Percentiles rank a stretch among this genome's conserved stretches.
Evolutionary conservation across 2,329 filamentous ascomycete genomes (phyloP).

Genomic region (Fusarium miscanthi): DNA sequence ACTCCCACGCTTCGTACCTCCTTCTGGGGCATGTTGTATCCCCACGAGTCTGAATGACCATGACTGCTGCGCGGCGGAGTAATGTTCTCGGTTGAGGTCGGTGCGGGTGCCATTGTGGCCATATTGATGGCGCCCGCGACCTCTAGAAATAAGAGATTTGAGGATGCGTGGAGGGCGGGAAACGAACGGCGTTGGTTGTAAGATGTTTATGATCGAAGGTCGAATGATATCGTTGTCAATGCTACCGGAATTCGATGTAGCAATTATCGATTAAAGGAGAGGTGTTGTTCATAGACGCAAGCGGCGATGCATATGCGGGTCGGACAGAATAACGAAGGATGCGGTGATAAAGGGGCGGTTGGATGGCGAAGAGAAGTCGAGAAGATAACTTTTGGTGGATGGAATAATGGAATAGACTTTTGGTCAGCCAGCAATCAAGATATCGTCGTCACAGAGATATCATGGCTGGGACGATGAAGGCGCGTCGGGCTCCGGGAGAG

Average conservation of each 20-base stretch:
- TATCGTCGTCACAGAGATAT: constrained; percentile 31
- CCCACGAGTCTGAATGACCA: constrained; percentile 60
- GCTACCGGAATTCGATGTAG: not conserved
- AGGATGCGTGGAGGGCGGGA: not conserved
- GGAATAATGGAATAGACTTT: not conserved
- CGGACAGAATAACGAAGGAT: constrained; percentile 28
- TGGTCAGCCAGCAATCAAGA: constrained; percentile 28
- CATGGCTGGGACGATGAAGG: constrained; percentile 37
- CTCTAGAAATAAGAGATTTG: constrained; percentile 30
- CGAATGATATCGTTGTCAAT: constrained; percentile 6
- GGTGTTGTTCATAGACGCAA: constrained; percentile 29
- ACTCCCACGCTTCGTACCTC: constrained; percentile 51
- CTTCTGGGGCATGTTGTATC: constrained; percentile 47
- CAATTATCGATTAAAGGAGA: constrained; percentile 14
- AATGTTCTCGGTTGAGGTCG: constrained; percentile 59
- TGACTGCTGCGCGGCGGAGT: constrained; percentile 62
- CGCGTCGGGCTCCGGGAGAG: constrained; percentile 39
- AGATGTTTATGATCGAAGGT: not conserved
- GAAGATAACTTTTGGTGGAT: constrained; percentile 8
- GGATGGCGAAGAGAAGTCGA: constrained; percentile 24
- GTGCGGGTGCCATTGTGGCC: constrained; percentile 64
- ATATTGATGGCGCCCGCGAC: constrained; percentile 53
- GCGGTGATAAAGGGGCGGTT: constrained; percentile 25
- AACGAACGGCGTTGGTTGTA: constrained; percentile 3
- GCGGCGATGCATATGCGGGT: constrained; percentile 22